Percentiles rank a stretch among this genome's conserved stretches.
Conservation (phyloP, 1,284 basidiomycete species). For the Ustilago vetiveriae region DNA sequence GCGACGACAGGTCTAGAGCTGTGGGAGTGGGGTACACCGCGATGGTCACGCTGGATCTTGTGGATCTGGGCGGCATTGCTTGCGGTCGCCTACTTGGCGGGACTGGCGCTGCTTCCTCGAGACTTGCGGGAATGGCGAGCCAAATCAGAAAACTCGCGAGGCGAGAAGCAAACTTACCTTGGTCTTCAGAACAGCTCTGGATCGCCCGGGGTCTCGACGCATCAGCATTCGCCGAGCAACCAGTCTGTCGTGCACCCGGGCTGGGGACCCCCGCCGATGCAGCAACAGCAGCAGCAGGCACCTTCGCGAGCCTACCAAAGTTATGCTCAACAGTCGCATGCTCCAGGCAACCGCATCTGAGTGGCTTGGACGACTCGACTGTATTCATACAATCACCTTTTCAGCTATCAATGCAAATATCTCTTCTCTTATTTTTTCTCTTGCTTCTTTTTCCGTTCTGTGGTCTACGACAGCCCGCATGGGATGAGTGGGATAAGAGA, state of each 20-base stretch:
- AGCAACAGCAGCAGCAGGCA: slow-evolving; percentile 9
- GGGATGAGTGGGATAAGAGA: too few species aligned
- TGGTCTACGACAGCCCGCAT: too few species aligned
- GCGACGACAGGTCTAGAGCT: slow-evolving; percentile 33
- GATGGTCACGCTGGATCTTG: slow-evolving; percentile 33
- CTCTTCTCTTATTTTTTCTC: too few species aligned
- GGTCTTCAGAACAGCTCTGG: slow-evolving; percentile 14
- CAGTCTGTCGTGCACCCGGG: slow-evolving; percentile 7
- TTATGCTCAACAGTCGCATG: slow-evolving; percentile 13
- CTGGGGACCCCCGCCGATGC: slow-evolving; percentile 21
- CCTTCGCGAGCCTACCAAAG: slow-evolving; percentile 17
- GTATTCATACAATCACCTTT: too few species aligned
- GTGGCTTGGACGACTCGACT: not conserved
- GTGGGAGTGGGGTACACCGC: slow-evolving; percentile 48
- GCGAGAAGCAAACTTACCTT: slow-evolving; percentile 16
- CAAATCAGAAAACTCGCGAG: not conserved
- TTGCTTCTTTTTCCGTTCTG: too few species aligned
- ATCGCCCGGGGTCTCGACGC: slow-evolving; percentile 16
- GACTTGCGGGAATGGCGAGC: slow-evolving; percentile 32
- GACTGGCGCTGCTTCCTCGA: slow-evolving; percentile 40
- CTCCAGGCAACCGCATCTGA: slow-evolving; percentile 14
- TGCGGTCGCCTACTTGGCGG: slow-evolving; percentile 39
- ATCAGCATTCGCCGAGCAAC: slow-evolving; percentile 18
- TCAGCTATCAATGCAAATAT: too few species aligned
- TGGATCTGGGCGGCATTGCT: slow-evolving; percentile 49